Percentiles rank a stretch among this genome's conserved stretches.
These are phyloP conservation scores for Anethum foeniculum DNA, from an alignment of 140 eudicot species.

Conservation along the genomic window DNA sequence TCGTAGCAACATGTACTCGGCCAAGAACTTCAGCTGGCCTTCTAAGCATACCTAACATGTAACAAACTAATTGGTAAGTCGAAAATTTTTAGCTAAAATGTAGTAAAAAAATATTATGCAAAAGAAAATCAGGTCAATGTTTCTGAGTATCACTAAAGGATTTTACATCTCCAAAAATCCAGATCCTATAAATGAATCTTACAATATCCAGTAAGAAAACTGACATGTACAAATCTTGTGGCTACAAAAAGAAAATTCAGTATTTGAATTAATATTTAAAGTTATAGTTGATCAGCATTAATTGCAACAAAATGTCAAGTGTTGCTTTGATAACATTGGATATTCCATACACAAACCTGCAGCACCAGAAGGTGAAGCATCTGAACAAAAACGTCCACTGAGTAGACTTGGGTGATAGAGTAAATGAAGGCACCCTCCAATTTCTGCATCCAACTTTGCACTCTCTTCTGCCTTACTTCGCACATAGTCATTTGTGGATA, in stretches of 20 bases:
- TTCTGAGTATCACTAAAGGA: neutral
- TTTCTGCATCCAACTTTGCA: conserved; percentile 78
- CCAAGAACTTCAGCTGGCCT: conserved; percentile 99
- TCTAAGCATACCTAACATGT: conserved; percentile 68
- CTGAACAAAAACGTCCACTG: conserved; percentile 95
- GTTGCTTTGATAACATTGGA: conserved; percentile 13
- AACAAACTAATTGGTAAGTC: conserved; percentile 10
- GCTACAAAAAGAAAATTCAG: neutral
- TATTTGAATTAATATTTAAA: neutral
- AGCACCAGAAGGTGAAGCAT: conserved; percentile 98
- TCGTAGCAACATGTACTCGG: conserved; percentile 90
- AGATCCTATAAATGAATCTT: neutral
- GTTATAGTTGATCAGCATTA: neutral
- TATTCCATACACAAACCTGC: conserved; percentile 51
- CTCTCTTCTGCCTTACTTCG: conserved; percentile 74
- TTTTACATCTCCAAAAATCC: neutral
- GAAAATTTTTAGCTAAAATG: neutral
- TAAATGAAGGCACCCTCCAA: conserved; percentile 81
- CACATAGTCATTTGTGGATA: conserved; percentile 71
- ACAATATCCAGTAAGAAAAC: neutral
- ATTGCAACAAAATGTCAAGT: neutral
- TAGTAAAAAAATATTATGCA: neutral
- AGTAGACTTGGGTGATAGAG: conserved; percentile 94
- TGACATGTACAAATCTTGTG: conserved; percentile 4
- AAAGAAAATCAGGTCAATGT: neutral